A percentile compares a stretch with the other conserved stretches of the same genome.
phyloP scores from a whole-genome alignment of 306 rosid genomes.

The Styphnolobium japonicum region DNA sequence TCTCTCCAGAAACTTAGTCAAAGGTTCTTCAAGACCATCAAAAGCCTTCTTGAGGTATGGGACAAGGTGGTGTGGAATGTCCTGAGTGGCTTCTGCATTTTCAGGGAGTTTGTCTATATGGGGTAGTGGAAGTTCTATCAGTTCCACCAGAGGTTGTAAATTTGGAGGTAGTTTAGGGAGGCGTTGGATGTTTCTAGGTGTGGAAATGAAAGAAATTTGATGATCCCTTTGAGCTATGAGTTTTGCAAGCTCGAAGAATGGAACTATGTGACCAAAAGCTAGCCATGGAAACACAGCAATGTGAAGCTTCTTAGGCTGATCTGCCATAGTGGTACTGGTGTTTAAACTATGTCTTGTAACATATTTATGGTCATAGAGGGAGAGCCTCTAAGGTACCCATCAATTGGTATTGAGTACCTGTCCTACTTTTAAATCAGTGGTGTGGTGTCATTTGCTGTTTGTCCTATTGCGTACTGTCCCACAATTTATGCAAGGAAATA shows the following conservation, averaged over 20 bases:
- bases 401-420: too few relatives aligned
- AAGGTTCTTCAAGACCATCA: slow-evolving; percentile 27
- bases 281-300: slow-evolving; percentile 52
- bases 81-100: background rate
- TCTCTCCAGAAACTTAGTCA: background rate
- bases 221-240: slow-evolving; percentile 48
- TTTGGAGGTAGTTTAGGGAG: slow-evolving; percentile 29
- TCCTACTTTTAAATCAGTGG: too few relatives aligned
- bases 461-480: too few relatives aligned
- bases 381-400: too few relatives aligned
- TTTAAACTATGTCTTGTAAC: background rate
- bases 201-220: slow-evolving; percentile 37
- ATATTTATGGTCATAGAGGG: too few relatives aligned
- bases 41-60: slow-evolving; percentile 21
- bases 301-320: slow-evolving; percentile 30
- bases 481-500: too few relatives aligned
- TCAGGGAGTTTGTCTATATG: slow-evolving; percentile 4
- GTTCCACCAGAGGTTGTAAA: slow-evolving; percentile 5
- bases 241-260: slow-evolving; percentile 40
- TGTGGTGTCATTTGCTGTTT: too few relatives aligned
- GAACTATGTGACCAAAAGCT: slow-evolving; percentile 48
- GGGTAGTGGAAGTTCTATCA: slow-evolving; percentile 27
- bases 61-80: background rate
- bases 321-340: background rate
- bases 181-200: slow-evolving; percentile 50